Conservation (phyloP, 2,329 filamentous ascomycete species). For the Fusarium hostae region DNA sequence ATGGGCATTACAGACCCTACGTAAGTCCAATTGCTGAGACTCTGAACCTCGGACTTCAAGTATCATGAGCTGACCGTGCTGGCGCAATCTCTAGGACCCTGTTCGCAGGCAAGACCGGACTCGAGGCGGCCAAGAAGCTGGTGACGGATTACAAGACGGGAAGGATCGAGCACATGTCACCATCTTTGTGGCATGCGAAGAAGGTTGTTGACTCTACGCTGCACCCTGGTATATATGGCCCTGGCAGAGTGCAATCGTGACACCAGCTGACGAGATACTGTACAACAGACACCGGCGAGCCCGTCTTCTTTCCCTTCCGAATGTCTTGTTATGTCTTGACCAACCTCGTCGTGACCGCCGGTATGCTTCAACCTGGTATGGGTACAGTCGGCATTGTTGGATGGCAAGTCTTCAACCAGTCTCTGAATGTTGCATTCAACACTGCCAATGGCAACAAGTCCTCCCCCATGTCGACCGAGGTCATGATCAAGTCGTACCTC, state of each 20-base stretch:
- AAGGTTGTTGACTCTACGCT: conserved; percentile 97
- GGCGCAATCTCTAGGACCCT: conserved; percentile 74
- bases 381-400: conserved; percentile 83
- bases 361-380: conserved; percentile 94
- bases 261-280: conserved; percentile 19
- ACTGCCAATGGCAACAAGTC: conserved; percentile 98
- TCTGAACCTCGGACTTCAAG: not conserved
- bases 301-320: conserved; percentile 93
- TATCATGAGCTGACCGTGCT: conserved; percentile 17
- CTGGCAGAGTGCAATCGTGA: not conserved
- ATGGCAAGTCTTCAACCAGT: conserved; percentile 98
- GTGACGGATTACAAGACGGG: conserved; percentile 89
- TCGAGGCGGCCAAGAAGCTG: conserved; percentile 86
- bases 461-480: conserved; percentile 81
- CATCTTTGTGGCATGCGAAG: conserved; percentile 93
- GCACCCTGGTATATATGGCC: conserved; percentile 78
- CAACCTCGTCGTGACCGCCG: conserved; percentile 93
- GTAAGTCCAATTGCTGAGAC: conserved; percentile 65
- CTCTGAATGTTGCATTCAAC: conserved; percentile 98
- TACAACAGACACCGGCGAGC: conserved; percentile 84
- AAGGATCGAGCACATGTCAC: conserved; percentile 81
- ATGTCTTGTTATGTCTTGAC: conserved; percentile 97
- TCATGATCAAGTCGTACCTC: conserved; percentile 89
- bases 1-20: conserved; percentile 93
- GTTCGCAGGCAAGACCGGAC: conserved; percentile 78